Base-by-base conservation (phyloP, 306 rosid genomes). In the Gleditsia sinensis region DNA sequence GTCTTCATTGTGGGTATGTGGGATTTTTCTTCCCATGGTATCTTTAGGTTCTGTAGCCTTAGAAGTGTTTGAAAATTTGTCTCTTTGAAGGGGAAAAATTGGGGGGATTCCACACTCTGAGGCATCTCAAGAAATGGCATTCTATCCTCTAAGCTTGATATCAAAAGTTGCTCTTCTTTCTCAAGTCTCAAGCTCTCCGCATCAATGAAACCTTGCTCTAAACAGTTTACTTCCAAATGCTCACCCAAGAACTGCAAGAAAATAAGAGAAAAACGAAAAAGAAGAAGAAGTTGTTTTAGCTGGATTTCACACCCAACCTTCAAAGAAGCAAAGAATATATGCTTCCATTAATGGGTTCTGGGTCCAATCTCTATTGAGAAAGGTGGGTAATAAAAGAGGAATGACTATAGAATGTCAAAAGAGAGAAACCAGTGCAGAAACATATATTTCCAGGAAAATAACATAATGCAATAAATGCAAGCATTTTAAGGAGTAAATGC, bases 121-220 rank as follows among this genome's bases (percentile, higher is more conserved):
- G 92, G 85, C 96, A 92, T 94, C 66, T 90, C 92, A 13, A 94
- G 93, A 51, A 94, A 90, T 42, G 97, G 96, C 83, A 92, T 86
- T 77, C 66, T 88, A 7, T 90, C 87, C 23, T 84, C 95, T 45
- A 87, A 86, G 33, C 78, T 83, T 43, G 88, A 66, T 14, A 73
- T 58, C 13, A 84, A 70, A 50, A 81, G 12, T 14, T 71, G 75
- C 6, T 71, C 74, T 46, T 85, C 90, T 36, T 85, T 90, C 20
- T 78, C 84, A 37, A 78, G 64, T 54, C 83, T 81, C 51, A 86
- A 68, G 39, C 48, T 76, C 13, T 80, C 82, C 32, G 63, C 49
- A 61, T 63, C 79, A 57, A 64, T 16, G 14, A 87, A 61, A 75
- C 51, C 80, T 83, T 85, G 96, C 65, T 88, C 87, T 3, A 83